Percentiles rank a stretch among this genome's conserved stretches.
These are phyloP conservation scores for Metrosideros polymorpha DNA, from an alignment of 441 rosid species.

Conservation along the genomic window DNA sequence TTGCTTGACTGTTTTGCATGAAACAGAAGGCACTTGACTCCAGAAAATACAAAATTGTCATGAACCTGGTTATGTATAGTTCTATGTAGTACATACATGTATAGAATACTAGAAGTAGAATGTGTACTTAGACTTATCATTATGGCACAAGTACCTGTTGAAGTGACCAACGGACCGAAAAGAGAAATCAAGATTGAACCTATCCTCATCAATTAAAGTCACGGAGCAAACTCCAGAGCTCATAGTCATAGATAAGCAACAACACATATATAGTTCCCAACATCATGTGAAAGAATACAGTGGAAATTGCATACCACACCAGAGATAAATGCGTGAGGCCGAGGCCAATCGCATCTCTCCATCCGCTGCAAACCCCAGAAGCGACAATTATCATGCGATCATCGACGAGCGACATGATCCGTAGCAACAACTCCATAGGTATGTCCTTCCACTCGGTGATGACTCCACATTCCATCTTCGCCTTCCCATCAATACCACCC, in stretches of 20 bases:
- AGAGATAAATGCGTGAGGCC: conserved; percentile 79
- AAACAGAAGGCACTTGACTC: background rate
- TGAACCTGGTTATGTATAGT: background rate
- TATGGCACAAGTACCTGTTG: background rate
- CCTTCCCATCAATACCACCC: conserved; percentile 8
- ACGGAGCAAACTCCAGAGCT: background rate
- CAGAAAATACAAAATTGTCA: background rate
- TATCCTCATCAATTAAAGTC: background rate
- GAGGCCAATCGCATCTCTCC: conserved; percentile 81
- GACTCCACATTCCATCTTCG: conserved; percentile 40
- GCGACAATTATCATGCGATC: conserved; percentile 72
- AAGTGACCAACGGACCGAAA: background rate
- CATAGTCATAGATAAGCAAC: background rate
- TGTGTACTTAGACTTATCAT: background rate
- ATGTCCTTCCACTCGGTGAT: conserved; percentile 81
- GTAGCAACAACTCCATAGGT: conserved; percentile 71
- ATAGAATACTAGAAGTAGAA: background rate
- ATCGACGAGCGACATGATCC: conserved; percentile 51
- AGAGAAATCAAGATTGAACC: background rate
- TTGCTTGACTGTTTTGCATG: background rate
- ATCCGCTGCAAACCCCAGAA: conserved; percentile 79
- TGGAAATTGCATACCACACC: conserved; percentile 43
- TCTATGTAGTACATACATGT: background rate
- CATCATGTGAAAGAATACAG: background rate
- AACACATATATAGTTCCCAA: background rate